Conservation (phyloP, 2,329 filamentous ascomycete species). For the Ceratocystis lukuohia region DNA sequence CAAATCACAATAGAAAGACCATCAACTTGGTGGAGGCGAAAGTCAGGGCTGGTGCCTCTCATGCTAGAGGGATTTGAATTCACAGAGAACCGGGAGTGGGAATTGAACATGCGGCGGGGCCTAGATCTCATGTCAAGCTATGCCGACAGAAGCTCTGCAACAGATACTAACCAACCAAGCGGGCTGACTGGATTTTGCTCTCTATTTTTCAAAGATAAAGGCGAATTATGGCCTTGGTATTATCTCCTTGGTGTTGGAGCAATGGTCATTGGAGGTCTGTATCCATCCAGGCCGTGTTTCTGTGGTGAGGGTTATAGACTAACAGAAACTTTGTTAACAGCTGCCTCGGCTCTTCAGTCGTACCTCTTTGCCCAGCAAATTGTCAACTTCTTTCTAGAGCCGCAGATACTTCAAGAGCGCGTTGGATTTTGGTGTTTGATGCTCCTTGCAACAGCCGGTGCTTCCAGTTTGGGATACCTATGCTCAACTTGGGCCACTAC, state of each 20-base stretch:
- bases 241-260: constrained; percentile 15
- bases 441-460: constrained; percentile 25
- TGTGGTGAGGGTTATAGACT: background rate
- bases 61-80: constrained; percentile 15
- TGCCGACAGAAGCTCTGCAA: background rate
- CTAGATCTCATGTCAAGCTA: constrained; percentile 15
- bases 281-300: background rate
- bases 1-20: constrained; percentile 14
- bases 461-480: constrained; percentile 25
- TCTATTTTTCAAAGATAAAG: constrained; percentile 15
- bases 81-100: constrained; percentile 15
- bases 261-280: constrained; percentile 19
- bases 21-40: constrained; percentile 17
- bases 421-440: constrained; percentile 26
- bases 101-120: constrained; percentile 13
- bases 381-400: constrained; percentile 14
- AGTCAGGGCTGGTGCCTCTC: constrained; percentile 16
- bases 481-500: constrained; percentile 23
- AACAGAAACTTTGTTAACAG: background rate
- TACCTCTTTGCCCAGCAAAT: constrained; percentile 20
- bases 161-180: background rate
- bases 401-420: constrained; percentile 6
- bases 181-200: constrained; percentile 17
- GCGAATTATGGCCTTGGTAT: constrained; percentile 19
- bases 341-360: constrained; percentile 18